Conservation (phyloP, 306 rosid genomes). For the Cucurbita moschata region DNA sequence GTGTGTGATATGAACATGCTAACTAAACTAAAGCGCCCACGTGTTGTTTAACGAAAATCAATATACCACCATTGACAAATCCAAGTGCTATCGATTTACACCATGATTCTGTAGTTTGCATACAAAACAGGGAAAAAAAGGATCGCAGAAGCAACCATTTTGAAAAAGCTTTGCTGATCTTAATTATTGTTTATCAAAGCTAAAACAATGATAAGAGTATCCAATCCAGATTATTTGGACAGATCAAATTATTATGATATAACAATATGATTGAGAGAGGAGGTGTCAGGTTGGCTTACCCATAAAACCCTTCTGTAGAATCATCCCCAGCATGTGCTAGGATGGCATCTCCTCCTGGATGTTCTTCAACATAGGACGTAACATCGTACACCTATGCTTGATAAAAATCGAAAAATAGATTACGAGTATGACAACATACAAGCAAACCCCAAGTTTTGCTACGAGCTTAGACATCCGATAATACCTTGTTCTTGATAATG, state of each 20-base stretch:
- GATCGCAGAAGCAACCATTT: not conserved
- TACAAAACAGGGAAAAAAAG: not conserved
- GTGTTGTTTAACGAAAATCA: not conserved
- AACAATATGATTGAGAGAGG: not conserved
- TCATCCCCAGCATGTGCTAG: constrained; percentile 81
- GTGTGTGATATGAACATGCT: no score
- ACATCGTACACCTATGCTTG: constrained; percentile 62
- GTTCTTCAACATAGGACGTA: constrained; percentile 87
- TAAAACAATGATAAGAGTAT: not conserved
- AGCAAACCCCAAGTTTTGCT: not conserved
- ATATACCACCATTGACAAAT: not conserved
- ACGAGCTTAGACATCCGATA: not conserved
- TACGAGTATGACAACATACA: constrained; percentile 1
- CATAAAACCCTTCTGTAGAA: constrained; percentile 72
- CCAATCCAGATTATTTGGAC: not conserved
- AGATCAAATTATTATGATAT: not conserved
- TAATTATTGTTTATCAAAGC: not conserved
- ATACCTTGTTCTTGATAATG: constrained; percentile 77
- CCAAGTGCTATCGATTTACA: not conserved
- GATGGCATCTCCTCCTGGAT: constrained; percentile 98
- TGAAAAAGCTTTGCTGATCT: not conserved
- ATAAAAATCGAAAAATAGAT: not conserved
- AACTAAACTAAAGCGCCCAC: no score
- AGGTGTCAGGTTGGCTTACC: constrained; percentile 21
- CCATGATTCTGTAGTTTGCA: not conserved